phyloP scores from a whole-genome alignment of 2,329 filamentous ascomycete genomes.

The Beauveria scarabaeidicola region DNA sequence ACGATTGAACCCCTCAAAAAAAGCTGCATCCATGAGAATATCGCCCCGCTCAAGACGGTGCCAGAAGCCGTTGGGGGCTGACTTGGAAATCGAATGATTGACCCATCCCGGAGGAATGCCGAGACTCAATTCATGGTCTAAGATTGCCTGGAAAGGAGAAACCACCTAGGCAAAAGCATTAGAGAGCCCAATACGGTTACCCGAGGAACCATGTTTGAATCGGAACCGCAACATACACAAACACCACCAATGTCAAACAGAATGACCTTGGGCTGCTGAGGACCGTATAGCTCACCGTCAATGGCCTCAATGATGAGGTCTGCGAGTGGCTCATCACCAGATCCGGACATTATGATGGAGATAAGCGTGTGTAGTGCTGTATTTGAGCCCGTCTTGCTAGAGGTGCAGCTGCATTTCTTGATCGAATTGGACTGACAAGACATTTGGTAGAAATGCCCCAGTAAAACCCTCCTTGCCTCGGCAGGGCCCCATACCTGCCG shows the following conservation, averaged over 20 bases:
- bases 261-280: slow-evolving; percentile 58
- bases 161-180: slow-evolving; percentile 51
- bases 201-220: neutral
- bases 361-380: neutral
- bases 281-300: slow-evolving; percentile 30
- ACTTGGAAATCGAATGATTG: slow-evolving; percentile 78
- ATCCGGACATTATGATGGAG: neutral
- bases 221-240: slow-evolving; percentile 59
- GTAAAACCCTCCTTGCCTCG: slow-evolving; percentile 8
- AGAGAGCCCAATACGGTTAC: neutral
- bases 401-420: neutral
- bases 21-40: slow-evolving; percentile 63
- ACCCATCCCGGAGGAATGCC: slow-evolving; percentile 82
- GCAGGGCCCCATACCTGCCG: slow-evolving; percentile 5
- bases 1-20: slow-evolving; percentile 65
- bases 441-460: neutral
- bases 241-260: slow-evolving; percentile 96
- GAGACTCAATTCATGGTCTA: slow-evolving; percentile 74
- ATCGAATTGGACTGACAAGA: neutral
- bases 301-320: slow-evolving; percentile 25
- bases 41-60: slow-evolving; percentile 80
- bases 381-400: neutral
- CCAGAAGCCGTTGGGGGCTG: slow-evolving; percentile 75
- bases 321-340: slow-evolving; percentile 13
- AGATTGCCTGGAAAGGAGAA: slow-evolving; percentile 86